Conservation (phyloP, 1,139 yeast genomes). For the Komagataea norvegica region DNA sequence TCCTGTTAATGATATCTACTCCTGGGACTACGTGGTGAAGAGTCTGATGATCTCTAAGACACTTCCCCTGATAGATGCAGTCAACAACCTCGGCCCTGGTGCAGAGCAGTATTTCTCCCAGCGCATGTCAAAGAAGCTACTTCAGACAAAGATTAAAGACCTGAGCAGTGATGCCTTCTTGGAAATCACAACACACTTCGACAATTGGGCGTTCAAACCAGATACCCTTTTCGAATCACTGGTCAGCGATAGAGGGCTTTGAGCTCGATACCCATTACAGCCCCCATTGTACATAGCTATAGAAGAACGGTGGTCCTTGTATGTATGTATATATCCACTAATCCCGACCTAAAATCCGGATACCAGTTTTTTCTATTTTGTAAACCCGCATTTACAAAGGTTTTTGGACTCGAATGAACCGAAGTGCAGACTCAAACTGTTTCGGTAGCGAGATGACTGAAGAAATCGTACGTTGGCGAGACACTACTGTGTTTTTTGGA, state of each 20-base stretch:
- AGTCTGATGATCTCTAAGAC: slow-evolving; percentile 54
- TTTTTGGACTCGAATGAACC: too few species aligned
- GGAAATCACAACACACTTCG: slow-evolving; percentile 47
- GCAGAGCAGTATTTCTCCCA: slow-evolving; percentile 59
- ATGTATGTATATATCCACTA: too few species aligned
- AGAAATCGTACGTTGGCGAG: neutral
- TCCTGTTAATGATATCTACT: slow-evolving; percentile 42
- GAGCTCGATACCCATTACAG: neutral
- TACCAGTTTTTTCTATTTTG: too few species aligned
- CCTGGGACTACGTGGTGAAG: slow-evolving; percentile 64
- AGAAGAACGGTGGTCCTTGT: too few species aligned
- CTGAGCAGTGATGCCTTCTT: slow-evolving; percentile 52
- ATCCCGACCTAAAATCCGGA: too few species aligned
- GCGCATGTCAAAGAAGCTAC: slow-evolving; percentile 34
- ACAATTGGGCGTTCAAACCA: slow-evolving; percentile 87
- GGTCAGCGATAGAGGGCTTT: slow-evolving; percentile 6
- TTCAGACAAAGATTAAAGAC: slow-evolving; percentile 44
- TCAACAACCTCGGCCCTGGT: slow-evolving; percentile 72
- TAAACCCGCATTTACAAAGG: too few species aligned
- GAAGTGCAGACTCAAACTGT: too few species aligned
- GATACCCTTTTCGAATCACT: slow-evolving; percentile 30
- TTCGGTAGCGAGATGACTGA: neutral
- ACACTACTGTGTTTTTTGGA: neutral
- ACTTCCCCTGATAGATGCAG: slow-evolving; percentile 43
- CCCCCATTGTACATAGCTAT: neutral